Base-by-base conservation (phyloP, 2,329 filamentous ascomycete genomes). In the Cladophialophora immunda region DNA sequence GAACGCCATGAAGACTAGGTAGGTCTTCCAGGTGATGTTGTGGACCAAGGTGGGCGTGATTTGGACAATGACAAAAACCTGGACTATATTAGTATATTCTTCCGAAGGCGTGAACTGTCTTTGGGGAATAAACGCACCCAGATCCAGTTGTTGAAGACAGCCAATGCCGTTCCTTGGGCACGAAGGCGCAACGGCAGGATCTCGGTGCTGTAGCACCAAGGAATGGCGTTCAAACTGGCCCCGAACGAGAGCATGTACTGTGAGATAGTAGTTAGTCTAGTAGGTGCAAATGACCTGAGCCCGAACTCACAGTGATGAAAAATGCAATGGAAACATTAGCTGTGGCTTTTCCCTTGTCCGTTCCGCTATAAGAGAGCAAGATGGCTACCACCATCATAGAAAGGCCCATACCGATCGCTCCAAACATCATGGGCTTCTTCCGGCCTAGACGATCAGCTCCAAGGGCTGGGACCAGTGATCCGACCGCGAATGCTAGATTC, bases 141-240 rank as follows among this genome's bases (percentile, higher is more conserved):
- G 29, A 69, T 29, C 83, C 82, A 85, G 68, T 85, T 85, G 3
- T 79, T 77, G 0, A 78, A 81, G 36, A 84, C 82, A 1, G 81
- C 83, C 29, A 85, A 79, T 2, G 83, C 82, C 15, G 79, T 83
- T 17, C 83, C 83, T 72, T 85, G 84, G 2, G 82, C 80, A 27
- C 83, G 76, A 4, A 81, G 81, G 66, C 83, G 82, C 3, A 85
- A 76, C 0, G 83, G 83, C 1, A 85, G 73, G 50, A 86, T 83
- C 68, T 85, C 82, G 0, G 82, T 81, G 4, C 82, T 80, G 66
- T 82, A 83, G 1, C 83, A 81, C 83, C 83, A 85, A 2, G 83
- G 83, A 19, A 85, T 81, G 66, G 80, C 82, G 67, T 83, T 84
- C 3, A 80, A 78, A 1, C 78, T 79, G 1, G 79, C 79, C 4